Evolutionary conservation across 202 grass and related monocot genomes (phyloP), one percentile per base, ranked within the genome.

Genomic region (Eragrostis tef): DNA sequence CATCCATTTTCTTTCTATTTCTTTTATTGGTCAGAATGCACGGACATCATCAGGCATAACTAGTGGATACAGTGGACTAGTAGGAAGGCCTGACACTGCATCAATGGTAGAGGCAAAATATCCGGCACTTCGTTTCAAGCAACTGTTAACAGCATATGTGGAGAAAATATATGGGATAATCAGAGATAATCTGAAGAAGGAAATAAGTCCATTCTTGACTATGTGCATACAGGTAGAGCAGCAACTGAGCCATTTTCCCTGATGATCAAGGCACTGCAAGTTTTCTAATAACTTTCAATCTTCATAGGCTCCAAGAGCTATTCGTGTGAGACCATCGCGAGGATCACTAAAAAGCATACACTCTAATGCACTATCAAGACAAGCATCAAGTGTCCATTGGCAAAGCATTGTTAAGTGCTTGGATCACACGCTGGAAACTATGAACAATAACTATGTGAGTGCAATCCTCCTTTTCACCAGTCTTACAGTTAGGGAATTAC

Each of bases 81-180:
- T 87, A 58, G 86, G 88, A 71, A 94, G 86, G 71, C 16, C 74
- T 67, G 90, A 94, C 45, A 81, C 79, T 22, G 45, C 74, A 74
- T 83, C 88, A 34, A 94, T 75, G 79, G 79, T 98, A 78, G 95
- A 94, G 72, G 92, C 92, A 41, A 98, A 98, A 66, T 98, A 98
- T 73, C 92, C 95, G 73, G 90, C 92, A n/a, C 68, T 98, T 50
- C 76, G 93, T 85, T 98, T 98, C 79, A 98, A 98, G 70, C 95
- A 98, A 78, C 92, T 91, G 20, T 77, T 98, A 84, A 94, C 90
- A 66, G 92, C 95, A 56, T 98, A 90, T 64, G 92, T 94, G 4
- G 95, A 98, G 92, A 98, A 98, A 74, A 98, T 98, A 78, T 94
- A 94, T 74, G 95, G 86, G 44, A 88, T 91, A 87, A 91, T 94